A percentile compares a stretch with the other conserved stretches of the same genome.
Evolutionary conservation across 2,329 filamentous ascomycete species (phyloP).

Genomic region (Chalara sp.): DNA sequence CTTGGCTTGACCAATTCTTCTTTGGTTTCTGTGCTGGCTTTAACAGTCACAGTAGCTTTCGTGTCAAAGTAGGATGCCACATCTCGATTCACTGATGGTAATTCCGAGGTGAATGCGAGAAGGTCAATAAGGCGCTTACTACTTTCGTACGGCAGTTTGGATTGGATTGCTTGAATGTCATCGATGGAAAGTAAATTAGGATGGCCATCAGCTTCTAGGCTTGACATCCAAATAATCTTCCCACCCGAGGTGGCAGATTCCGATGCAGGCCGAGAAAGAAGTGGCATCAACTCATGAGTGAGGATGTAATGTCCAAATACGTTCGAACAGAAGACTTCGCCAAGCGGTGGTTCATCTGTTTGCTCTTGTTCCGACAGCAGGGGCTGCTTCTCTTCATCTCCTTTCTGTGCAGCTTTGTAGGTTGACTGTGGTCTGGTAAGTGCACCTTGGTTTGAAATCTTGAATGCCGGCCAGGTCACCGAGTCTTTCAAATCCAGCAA

Average conservation of each 20-base stretch:
- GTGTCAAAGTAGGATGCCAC: slow-evolving; percentile 49
- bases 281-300: slow-evolving; percentile 68
- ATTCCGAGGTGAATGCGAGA: slow-evolving; percentile 63
- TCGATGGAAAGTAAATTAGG: slow-evolving; percentile 42
- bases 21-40: slow-evolving; percentile 14
- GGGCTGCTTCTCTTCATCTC: slow-evolving; percentile 21
- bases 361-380: slow-evolving; percentile 12
- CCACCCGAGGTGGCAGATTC: slow-evolving; percentile 17
- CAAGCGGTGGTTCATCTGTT: slow-evolving; percentile 52
- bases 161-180: slow-evolving; percentile 70
- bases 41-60: slow-evolving; percentile 18
- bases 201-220: slow-evolving; percentile 58
- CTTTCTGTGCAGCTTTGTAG: background rate
- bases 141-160: slow-evolving; percentile 66
- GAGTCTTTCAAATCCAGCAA: slow-evolving; percentile 59
- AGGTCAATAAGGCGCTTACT: slow-evolving; percentile 84
- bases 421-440: slow-evolving; percentile 45
- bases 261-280: slow-evolving; percentile 43
- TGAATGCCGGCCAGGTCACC: slow-evolving; percentile 73
- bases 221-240: slow-evolving; percentile 76
- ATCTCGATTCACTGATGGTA: slow-evolving; percentile 55
- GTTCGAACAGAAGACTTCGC: slow-evolving; percentile 83
- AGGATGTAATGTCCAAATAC: slow-evolving; percentile 94
- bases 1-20: slow-evolving; percentile 40
- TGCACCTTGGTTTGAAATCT: slow-evolving; percentile 51